Conservation (phyloP, 2,329 filamentous ascomycete genomes). For the Cylindrodendrum hubeiense region DNA sequence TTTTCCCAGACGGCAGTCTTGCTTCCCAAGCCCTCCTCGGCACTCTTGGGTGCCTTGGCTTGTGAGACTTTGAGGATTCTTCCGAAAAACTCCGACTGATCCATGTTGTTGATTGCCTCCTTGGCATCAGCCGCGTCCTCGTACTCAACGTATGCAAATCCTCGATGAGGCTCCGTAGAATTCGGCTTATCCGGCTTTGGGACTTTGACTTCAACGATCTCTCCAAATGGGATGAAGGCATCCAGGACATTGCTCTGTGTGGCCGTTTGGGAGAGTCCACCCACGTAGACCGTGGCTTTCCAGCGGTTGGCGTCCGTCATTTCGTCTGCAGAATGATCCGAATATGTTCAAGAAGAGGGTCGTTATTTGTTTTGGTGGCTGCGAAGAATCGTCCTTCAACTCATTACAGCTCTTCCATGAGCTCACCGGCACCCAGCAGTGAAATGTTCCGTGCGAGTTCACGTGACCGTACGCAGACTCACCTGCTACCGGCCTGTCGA, state of each 20-base stretch:
- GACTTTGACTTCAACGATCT: conserved; percentile 90
- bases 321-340: conserved; percentile 20
- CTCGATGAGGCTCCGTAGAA: conserved; percentile 83
- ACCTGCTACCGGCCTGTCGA: not conserved
- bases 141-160: conserved; percentile 97
- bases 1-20: conserved; percentile 98
- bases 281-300: conserved; percentile 93
- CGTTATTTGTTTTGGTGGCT: not conserved
- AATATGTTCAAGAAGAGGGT: conserved; percentile 2
- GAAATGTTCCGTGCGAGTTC: conserved; percentile 30
- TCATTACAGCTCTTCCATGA: conserved; percentile 23
- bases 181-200: conserved; percentile 89
- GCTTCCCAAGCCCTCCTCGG: conserved; percentile 88
- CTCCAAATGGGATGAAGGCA: conserved; percentile 96
- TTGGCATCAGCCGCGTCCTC: conserved; percentile 87
- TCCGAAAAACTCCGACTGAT: conserved; percentile 94
- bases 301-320: conserved; percentile 89
- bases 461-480: conserved; percentile 30
- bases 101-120: conserved; percentile 99
- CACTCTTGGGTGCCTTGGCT: conserved; percentile 92
- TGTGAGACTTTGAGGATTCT: conserved; percentile 91
- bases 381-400: conserved; percentile 14
- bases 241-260: conserved; percentile 83
- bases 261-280: conserved; percentile 85
- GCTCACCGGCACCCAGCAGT: conserved; percentile 16